Evolutionary conservation across 768 basidiomycete genomes (phyloP), one percentile per base, ranked within the genome.

Genomic region (Mycena leptocephala): DNA sequence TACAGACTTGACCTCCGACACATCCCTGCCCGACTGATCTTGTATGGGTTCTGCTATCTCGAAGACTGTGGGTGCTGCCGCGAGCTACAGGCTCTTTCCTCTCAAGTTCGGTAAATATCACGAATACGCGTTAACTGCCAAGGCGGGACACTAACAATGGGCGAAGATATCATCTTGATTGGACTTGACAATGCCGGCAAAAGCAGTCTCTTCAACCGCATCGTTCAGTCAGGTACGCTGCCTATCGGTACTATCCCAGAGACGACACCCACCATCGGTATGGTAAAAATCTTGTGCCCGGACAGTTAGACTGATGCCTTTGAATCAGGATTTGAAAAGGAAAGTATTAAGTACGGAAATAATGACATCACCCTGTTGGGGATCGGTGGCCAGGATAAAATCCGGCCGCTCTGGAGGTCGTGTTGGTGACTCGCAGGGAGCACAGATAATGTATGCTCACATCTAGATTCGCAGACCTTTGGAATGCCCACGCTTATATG

Each of bases 311-410:
- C 30, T 69, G 43, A 69, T 56, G n/a, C 20, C 6, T 28, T 6
- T 20, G 24, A 30, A 10, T 20, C 33, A 62, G 56, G 9, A 5
- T 62, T 43, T 87, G 90, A 90, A 82, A 87, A 89, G 78, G 90
- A 90, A 84, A 89, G 88, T 43, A 88, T 90, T 76, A 1, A 16
- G 68, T 72, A 71, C 71, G 89, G 89, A 83, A 89, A 89, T 81
- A 88, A 90, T 75, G 84, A 84, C 61, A 89, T 91, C 84, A 89
- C 87, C 20, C 87, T 90, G 8, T 90, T 89, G 90, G 89, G 90
- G 81, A 87, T 90, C 68, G 90, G 90, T 81, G 90, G 89, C 53
- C 88, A 89, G 80, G 85, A 87, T 80, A 69, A 56, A 83, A 89
- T 90, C 69, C 81, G 89, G 55, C 87, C 86, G 39, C 82, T 90